Percentiles rank a stretch among this genome's conserved stretches.
These are phyloP conservation scores for Orbilia oligospora DNA, from an alignment of 2,329 filamentous ascomycete species.

Conservation along the genomic window DNA sequence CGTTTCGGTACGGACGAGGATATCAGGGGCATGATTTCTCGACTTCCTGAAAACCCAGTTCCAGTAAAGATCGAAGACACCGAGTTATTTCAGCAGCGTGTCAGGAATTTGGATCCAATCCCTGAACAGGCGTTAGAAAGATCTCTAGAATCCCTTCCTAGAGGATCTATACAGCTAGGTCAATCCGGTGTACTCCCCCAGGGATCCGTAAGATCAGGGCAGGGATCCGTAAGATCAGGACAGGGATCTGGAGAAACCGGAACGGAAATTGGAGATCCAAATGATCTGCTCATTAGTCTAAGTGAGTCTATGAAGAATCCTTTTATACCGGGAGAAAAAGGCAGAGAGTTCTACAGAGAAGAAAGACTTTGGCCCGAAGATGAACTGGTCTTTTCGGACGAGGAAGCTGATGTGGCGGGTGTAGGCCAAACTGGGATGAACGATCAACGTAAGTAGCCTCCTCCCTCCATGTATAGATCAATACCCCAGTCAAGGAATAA, in stretches of 20 bases:
- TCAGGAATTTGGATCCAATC: conserved; percentile 10
- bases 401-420: background rate
- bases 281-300: background rate
- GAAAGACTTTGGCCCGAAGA: background rate
- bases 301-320: conserved; percentile 1
- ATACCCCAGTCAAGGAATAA: background rate
- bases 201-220: too few species aligned
- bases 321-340: background rate
- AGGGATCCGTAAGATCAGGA: too few species aligned
- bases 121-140: background rate
- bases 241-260: too few species aligned
- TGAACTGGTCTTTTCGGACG: background rate
- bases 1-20: background rate
- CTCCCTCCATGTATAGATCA: too few species aligned
- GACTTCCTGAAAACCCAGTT: background rate
- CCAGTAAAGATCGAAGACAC: conserved; percentile 25
- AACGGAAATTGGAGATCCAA: too few species aligned
- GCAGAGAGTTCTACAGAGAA: too few species aligned
- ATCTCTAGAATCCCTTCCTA: background rate
- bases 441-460: background rate
- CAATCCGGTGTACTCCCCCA: too few species aligned
- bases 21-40: background rate
- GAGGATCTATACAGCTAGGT: background rate
- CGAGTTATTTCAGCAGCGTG: background rate
- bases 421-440: background rate